These are phyloP conservation scores for Macadamia integrifolia DNA, from an alignment of 164 flowering plant species.

Conservation along the genomic window DNA sequence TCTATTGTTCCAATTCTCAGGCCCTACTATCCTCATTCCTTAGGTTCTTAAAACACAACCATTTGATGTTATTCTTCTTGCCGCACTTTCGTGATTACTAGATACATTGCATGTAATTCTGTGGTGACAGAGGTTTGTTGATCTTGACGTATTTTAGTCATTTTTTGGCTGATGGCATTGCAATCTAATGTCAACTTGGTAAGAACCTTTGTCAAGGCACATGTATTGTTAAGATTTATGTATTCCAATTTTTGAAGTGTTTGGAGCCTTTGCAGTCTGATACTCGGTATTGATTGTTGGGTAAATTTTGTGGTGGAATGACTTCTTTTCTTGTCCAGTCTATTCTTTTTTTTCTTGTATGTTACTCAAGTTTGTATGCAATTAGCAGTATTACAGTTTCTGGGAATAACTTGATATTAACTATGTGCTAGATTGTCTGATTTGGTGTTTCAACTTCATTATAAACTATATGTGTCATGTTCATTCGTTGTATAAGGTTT, in stretches of 20 bases:
- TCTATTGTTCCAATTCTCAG: too few relatives aligned
- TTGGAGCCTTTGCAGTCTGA: too few relatives aligned
- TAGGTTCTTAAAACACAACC: too few relatives aligned
- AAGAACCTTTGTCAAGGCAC: not conserved
- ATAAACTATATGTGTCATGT: not conserved
- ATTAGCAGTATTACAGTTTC: not conserved
- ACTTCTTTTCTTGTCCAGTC: not conserved
- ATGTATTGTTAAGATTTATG: too few relatives aligned
- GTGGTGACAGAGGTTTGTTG: not conserved
- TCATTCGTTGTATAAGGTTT: slow-evolving; percentile 35
- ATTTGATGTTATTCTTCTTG: too few relatives aligned
- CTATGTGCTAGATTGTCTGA: not conserved
- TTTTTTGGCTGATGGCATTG: not conserved
- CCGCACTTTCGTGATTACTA: too few relatives aligned
- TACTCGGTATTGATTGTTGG: not conserved
- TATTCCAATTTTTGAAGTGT: too few relatives aligned
- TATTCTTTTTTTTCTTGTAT: not conserved
- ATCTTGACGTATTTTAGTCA: not conserved
- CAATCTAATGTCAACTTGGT: not conserved
- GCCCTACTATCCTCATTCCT: too few relatives aligned
- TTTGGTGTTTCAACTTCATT: not conserved
- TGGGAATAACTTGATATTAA: too few relatives aligned
- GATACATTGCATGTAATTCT: too few relatives aligned
- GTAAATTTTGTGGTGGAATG: not conserved
- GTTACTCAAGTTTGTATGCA: not conserved